Percentiles rank a stretch among this genome's conserved stretches.
phyloP scores from a whole-genome alignment of 2,329 filamentous ascomycete species.

The Didymella lethalis region DNA sequence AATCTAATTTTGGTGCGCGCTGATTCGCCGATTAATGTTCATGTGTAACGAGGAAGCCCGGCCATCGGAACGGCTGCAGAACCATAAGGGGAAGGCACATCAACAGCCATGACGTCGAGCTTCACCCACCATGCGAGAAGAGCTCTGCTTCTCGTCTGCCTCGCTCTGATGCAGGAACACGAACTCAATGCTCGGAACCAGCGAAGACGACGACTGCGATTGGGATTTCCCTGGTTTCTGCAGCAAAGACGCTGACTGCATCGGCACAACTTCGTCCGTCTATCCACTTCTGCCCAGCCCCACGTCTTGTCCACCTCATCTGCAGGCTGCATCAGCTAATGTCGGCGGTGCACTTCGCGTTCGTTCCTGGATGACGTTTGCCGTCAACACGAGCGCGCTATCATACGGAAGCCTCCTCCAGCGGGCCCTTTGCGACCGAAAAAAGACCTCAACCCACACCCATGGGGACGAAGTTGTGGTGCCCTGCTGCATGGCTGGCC shows the following conservation, averaged over 20 bases:
- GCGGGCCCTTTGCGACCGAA: constrained; percentile 5
- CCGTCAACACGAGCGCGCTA: constrained; percentile 7
- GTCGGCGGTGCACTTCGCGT: constrained; percentile 4
- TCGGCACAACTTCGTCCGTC: constrained; percentile 26
- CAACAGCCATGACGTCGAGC: constrained; percentile 4
- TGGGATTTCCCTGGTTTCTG: constrained; percentile 24
- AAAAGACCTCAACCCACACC: constrained; percentile 16
- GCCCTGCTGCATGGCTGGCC: constrained; percentile 17
- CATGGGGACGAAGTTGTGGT: constrained; percentile 11
- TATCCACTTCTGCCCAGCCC: constrained; percentile 26
- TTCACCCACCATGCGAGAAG: background rate
- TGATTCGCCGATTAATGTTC: constrained; percentile 10
- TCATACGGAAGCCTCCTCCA: constrained; percentile 5
- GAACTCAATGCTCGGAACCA: background rate
- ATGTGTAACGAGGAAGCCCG: background rate
- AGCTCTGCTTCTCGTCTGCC: background rate
- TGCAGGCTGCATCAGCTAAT: constrained; percentile 16
- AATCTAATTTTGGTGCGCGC: constrained; percentile 3
- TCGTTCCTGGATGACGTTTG: constrained; percentile 16
- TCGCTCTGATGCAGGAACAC: constrained; percentile 19
- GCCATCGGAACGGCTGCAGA: constrained; percentile 6
- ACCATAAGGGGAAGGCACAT: constrained; percentile 6
- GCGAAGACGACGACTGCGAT: background rate
- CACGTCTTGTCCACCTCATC: constrained; percentile 21
- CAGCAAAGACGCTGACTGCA: constrained; percentile 26